Base-by-base conservation (phyloP, 2,329 filamentous ascomycete species). In the Lachnellula suecica region DNA sequence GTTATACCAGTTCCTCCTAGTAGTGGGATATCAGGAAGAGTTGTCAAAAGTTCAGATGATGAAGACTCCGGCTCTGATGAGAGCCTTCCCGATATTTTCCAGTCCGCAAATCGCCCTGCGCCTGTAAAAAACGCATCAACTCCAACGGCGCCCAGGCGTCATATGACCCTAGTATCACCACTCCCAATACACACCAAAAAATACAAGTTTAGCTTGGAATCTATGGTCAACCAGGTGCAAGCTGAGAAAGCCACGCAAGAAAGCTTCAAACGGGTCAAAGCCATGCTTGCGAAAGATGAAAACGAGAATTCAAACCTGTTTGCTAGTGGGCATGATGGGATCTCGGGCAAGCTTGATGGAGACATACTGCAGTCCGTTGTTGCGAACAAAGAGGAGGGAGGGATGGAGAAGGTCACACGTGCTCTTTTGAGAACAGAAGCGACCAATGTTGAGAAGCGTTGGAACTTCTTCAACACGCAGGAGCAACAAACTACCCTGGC, bases 31-130 rank as follows among this genome's bases (percentile, higher is more conserved):
- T 47, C 46, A 27, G 49, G 53, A 23, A 49, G 51, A 31, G 46
- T 86, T 50, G 87, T 92, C 37, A 78, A 77, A 42, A 85, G 82
- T 49, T 91, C 89, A 0, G 89, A 92, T 63, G 86, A 87, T 9
- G 79, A 79, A 38, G 77, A 80, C 41, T 79, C 78, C 24, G 77
- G 81, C 44, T 86, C 85, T 0, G 73, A 80, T 52, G 74, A 71
- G 47, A 79, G 76, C 1, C 63, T 83, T 19, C 78, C 79, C 53
- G 76, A 79, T 4, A 44, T 50, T 1, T 52, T 64, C 4, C 43
- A 58, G n/a, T 51, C 56, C 7, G 49, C 50, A 41, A 40, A 49
- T 20, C 37, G 49, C 41, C 27, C 24, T 19, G 49, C 40, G 23
- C 34, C 62, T 59, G 35, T 59, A 54, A 47, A 46, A 46, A 35